phyloP scores from a whole-genome alignment of 371 early-diverging fungal genomes.

The Coemansia sp. region DNA sequence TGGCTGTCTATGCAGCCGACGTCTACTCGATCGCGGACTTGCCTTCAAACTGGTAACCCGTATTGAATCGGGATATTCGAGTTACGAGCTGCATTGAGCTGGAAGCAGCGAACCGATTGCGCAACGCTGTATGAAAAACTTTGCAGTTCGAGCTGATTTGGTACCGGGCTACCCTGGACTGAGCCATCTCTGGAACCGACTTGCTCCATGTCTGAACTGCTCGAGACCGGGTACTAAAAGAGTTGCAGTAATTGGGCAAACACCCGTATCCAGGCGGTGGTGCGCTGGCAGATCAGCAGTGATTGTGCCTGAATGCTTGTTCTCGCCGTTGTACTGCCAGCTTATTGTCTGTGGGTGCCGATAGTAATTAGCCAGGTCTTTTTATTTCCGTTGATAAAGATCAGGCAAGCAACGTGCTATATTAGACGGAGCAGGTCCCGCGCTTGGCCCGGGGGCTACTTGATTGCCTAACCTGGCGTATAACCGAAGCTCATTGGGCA shows the following conservation, averaged over 20 bases:
- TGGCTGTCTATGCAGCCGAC: not conserved
- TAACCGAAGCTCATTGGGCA: conserved; percentile 90
- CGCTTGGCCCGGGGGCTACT: too few species aligned
- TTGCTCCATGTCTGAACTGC: not conserved
- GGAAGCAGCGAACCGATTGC: not conserved
- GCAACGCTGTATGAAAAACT: not conserved
- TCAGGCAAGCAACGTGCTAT: too few species aligned
- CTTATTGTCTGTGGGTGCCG: too few species aligned
- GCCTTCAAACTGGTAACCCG: not conserved
- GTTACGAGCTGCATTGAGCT: not conserved
- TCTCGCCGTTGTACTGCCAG: too few species aligned
- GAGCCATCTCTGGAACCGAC: not conserved
- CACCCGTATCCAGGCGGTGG: not conserved
- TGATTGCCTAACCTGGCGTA: conserved; percentile 29
- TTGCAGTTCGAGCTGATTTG: conserved; percentile 1
- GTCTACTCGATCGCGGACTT: not conserved
- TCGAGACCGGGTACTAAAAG: not conserved
- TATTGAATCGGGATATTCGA: too few species aligned
- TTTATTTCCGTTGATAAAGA: not conserved
- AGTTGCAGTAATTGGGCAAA: not conserved
- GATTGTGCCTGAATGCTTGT: not conserved
- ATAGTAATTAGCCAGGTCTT: not conserved
- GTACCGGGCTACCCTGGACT: not conserved
- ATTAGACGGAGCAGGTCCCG: too few species aligned
- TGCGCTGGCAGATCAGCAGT: not conserved